Conservation (phyloP, 2,329 filamentous ascomycete species). For the Chaetomiaceae sp. region DNA sequence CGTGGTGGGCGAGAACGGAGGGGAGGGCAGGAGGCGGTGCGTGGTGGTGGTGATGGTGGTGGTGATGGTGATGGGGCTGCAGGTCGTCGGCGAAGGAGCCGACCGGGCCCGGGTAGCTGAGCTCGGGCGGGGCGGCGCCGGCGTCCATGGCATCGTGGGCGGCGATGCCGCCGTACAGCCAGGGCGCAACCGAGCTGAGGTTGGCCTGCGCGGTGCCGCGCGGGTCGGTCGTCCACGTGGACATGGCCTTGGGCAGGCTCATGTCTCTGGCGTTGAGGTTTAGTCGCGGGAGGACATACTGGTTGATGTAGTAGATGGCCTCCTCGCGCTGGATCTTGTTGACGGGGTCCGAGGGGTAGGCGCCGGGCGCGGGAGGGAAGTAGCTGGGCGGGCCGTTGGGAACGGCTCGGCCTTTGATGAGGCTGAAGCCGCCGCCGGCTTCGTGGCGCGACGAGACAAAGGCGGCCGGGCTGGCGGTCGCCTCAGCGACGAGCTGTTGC, state of each 20-base stretch:
- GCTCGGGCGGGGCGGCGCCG: slow-evolving; percentile 26
- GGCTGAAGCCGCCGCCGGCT: slow-evolving; percentile 50
- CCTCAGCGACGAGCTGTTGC: slow-evolving; percentile 51
- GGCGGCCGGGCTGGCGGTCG: slow-evolving; percentile 46
- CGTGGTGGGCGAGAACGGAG: not conserved
- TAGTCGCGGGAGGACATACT: slow-evolving; percentile 57
- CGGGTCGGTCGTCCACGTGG: slow-evolving; percentile 24
- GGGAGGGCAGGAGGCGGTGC: too few relatives aligned
- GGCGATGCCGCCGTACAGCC: slow-evolving; percentile 46
- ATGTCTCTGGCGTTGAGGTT: slow-evolving; percentile 47
- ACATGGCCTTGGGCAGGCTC: slow-evolving; percentile 25
- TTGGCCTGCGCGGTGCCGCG: slow-evolving; percentile 38
- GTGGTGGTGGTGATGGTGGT: not conserved
- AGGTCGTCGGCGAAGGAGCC: slow-evolving; percentile 18
- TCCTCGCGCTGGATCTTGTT: slow-evolving; percentile 62
- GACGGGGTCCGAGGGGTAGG: slow-evolving; percentile 50
- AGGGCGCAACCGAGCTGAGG: slow-evolving; percentile 49
- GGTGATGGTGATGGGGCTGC: slow-evolving; percentile 3
- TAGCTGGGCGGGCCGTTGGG: slow-evolving; percentile 58
- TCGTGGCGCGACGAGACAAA: slow-evolving; percentile 53
- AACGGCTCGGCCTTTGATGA: slow-evolving; percentile 59
- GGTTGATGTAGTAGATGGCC: slow-evolving; percentile 62
- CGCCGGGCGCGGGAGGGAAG: slow-evolving; percentile 46
- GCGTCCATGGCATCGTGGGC: slow-evolving; percentile 23
- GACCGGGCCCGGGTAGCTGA: slow-evolving; percentile 29